Conservation (phyloP, 208 protist genomes). For the Trypanosoma melophagium region DNA sequence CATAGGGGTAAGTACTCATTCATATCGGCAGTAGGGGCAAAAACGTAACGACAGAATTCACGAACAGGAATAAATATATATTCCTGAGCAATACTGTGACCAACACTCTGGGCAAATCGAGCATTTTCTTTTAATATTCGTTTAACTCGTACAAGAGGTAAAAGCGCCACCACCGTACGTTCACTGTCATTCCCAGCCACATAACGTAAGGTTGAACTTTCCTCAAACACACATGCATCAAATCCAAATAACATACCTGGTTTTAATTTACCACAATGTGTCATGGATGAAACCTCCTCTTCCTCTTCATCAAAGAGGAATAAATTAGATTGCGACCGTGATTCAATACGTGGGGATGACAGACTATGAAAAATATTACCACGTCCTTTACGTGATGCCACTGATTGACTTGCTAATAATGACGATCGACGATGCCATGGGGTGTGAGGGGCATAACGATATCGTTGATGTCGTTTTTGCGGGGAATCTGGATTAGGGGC, state of each 20-base stretch:
- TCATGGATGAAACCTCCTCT: constrained; percentile 26
- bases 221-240: constrained; percentile 68
- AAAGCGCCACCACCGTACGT: constrained; percentile 66
- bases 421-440: not conserved
- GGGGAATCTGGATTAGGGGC: constrained; percentile 26
- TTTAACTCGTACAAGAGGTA: constrained; percentile 52
- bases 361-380: no score
- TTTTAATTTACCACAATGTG: constrained; percentile 52
- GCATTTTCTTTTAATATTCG: constrained; percentile 42
- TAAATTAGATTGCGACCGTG: no score
- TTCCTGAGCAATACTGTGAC: constrained; percentile 50
- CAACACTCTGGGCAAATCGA: constrained; percentile 69
- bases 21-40: constrained; percentile 52
- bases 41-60: constrained; percentile 81
- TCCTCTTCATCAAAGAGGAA: no score
- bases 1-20: constrained; percentile 84
- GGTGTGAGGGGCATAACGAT: not conserved
- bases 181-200: constrained; percentile 40
- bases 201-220: constrained; percentile 49
- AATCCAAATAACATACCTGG: constrained; percentile 72
- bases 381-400: no score
- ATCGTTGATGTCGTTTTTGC: not conserved
- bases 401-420: not conserved
- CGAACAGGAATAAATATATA: constrained; percentile 78
- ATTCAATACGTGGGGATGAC: no score